Evolutionary conservation across 495 filamentous ascomycete genomes (phyloP), one percentile per base, ranked within the genome.

Genomic region (Diplogelasinospora grovesii): DNA sequence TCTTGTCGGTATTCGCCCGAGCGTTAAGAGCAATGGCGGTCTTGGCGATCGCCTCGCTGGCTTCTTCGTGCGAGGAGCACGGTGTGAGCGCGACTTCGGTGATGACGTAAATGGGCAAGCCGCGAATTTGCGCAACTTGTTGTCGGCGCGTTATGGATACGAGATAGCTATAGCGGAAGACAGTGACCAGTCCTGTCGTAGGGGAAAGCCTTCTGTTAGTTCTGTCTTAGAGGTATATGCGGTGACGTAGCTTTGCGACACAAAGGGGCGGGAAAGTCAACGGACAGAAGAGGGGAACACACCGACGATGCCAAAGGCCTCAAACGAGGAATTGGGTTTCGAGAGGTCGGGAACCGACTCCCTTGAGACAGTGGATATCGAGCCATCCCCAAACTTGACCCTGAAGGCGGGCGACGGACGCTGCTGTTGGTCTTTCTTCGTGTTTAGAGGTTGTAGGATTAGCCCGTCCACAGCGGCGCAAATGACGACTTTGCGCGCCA

Each of bases 271-370:
- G n/a, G n/a, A n/a, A n/a, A n/a, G n/a, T n/a, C 28, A 40, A 37
- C 22, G 10, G 29, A 24, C 22, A 11, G 23, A 18, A 28, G 28
- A 37, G 25, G 18, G 3, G 26, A 40, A 40, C 37, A 23, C 69
- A 95, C 90, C 90, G 56, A 94, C 77, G 33, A 96, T 77, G 10
- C 92, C 90, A 64, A 89, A 81, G 9, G 78, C 75, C 51, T 96
- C 92, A 29, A 95, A 70, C 33, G 64, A 66, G 22, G 59, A 60
- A 36, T 59, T 59, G 14, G 64, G 48, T 34, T 49, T 60, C 21
- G 56, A 40, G 1, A 49, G 45, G 7, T 67, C 65, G 1, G 59
- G 50, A 7, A 46, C 45, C 1, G 54, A 31, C 23, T 71, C 68
- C 35, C 59, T 54, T 9, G 58, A 45, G 21, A 57, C 27, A 8